phyloP scores from a whole-genome alignment of 768 basidiomycete genomes.

The Bullera alba region DNA sequence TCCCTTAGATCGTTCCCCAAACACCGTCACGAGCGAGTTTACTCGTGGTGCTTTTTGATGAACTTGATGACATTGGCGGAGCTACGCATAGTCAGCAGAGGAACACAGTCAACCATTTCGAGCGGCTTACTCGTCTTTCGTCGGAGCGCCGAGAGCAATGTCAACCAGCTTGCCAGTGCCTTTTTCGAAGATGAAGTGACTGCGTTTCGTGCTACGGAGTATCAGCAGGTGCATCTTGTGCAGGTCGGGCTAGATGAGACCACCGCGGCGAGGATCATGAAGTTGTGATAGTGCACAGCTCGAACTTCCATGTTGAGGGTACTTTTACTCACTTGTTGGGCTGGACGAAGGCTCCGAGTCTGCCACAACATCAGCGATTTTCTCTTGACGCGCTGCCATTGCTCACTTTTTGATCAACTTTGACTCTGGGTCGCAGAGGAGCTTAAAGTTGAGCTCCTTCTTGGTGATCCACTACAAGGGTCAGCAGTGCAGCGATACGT shows the following conservation, averaged over 20 bases:
- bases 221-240: too few species aligned
- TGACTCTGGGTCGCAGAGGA: constrained; percentile 84
- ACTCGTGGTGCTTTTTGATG: constrained; percentile 52
- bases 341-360: constrained; percentile 66
- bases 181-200: constrained; percentile 87
- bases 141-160: constrained; percentile 76
- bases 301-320: neutral
- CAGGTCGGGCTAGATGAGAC: neutral
- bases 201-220: constrained; percentile 66
- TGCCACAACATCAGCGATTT: constrained; percentile 38
- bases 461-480: constrained; percentile 46
- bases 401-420: constrained; percentile 55
- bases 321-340: constrained; percentile 51
- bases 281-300: too few species aligned
- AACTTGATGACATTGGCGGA: constrained; percentile 62
- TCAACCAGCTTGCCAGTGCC: constrained; percentile 76
- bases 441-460: constrained; percentile 76
- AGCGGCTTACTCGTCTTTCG: constrained; percentile 57
- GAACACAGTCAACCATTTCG: neutral
- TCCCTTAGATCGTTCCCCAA: too few species aligned
- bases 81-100: constrained; percentile 46
- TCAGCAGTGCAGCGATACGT: constrained; percentile 17
- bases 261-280: too few species aligned
- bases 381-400: neutral
- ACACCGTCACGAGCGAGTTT: too few species aligned